A percentile compares a stretch with the other conserved stretches of the same genome.
Evolutionary conservation across 345 rosid genomes (phyloP).

Genomic region (Murraya koenigii): DNA sequence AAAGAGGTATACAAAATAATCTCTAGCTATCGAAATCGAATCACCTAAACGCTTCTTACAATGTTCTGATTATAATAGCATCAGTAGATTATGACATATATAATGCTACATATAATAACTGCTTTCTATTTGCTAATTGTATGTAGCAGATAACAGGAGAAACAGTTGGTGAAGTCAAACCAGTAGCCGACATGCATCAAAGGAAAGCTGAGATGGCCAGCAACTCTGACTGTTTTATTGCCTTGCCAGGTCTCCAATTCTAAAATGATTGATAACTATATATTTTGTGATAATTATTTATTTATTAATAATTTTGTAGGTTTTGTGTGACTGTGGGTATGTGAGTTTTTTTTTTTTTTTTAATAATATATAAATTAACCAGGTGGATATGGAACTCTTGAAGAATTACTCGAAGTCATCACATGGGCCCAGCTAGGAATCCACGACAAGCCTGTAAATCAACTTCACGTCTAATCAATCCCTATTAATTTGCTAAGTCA

Average conservation of each 20-base stretch:
- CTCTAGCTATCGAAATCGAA: too few species aligned
- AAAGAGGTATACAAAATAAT: conserved; percentile 54
- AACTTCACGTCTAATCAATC: conserved; percentile 13
- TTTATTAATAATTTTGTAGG: neutral
- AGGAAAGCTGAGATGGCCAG: conserved; percentile 65
- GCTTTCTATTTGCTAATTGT: neutral
- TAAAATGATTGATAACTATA: neutral
- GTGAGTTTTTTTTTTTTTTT: neutral
- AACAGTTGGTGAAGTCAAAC: conserved; percentile 55
- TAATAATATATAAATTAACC: neutral
- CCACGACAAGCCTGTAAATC: conserved; percentile 51
- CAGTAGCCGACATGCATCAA: conserved; percentile 62
- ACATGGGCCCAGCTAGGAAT: conserved; percentile 60
- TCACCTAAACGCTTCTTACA: too few species aligned
- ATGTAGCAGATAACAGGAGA: conserved; percentile 56
- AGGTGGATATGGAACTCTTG: conserved; percentile 65
- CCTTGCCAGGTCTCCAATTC: conserved; percentile 43
- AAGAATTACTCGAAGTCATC: conserved; percentile 51
- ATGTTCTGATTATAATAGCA: too few species aligned
- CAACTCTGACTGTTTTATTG: conserved; percentile 57
- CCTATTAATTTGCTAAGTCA: neutral
- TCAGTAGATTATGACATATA: too few species aligned
- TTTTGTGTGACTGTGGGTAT: neutral
- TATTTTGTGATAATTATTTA: neutral
- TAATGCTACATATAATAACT: too few species aligned